phyloP scores from a whole-genome alignment of 2,329 filamentous ascomycete species.

The Pseudovirgaria hyperparasitica region DNA sequence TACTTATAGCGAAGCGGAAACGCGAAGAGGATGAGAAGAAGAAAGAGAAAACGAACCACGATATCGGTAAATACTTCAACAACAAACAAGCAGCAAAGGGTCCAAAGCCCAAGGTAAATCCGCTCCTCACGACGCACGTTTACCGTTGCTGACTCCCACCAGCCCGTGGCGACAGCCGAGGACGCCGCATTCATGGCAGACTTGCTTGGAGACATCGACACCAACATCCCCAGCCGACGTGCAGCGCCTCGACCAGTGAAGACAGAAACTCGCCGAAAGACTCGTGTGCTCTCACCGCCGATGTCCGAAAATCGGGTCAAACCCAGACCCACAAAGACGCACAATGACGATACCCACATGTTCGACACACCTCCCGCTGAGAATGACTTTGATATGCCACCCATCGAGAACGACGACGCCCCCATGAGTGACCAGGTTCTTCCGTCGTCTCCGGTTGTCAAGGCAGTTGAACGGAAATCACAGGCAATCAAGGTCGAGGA shows the following conservation, averaged over 20 bases:
- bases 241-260: slow-evolving; percentile 45
- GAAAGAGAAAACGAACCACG: slow-evolving; percentile 75
- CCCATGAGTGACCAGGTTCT: slow-evolving; percentile 68
- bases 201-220: slow-evolving; percentile 78
- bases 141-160: slow-evolving; percentile 11
- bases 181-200: slow-evolving; percentile 79
- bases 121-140: neutral
- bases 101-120: slow-evolving; percentile 65
- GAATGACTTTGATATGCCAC: slow-evolving; percentile 33
- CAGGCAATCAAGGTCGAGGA: slow-evolving; percentile 43
- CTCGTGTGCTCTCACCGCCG: slow-evolving; percentile 67
- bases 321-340: slow-evolving; percentile 12
- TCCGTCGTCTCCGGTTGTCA: slow-evolving; percentile 76
- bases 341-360: slow-evolving; percentile 24
- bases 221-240: slow-evolving; percentile 49
- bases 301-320: slow-evolving; percentile 37
- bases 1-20: slow-evolving; percentile 60
- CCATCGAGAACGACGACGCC: slow-evolving; percentile 53
- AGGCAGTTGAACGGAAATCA: slow-evolving; percentile 61
- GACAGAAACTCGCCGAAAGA: slow-evolving; percentile 64
- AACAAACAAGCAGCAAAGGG: slow-evolving; percentile 52
- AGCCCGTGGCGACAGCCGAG: slow-evolving; percentile 70
- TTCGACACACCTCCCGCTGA: slow-evolving; percentile 26
- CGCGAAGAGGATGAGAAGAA: slow-evolving; percentile 77
- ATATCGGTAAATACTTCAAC: slow-evolving; percentile 91